These are phyloP conservation scores for Epithemia pelagica DNA, from an alignment of 108 stramenopile species.

Conservation along the genomic window DNA sequence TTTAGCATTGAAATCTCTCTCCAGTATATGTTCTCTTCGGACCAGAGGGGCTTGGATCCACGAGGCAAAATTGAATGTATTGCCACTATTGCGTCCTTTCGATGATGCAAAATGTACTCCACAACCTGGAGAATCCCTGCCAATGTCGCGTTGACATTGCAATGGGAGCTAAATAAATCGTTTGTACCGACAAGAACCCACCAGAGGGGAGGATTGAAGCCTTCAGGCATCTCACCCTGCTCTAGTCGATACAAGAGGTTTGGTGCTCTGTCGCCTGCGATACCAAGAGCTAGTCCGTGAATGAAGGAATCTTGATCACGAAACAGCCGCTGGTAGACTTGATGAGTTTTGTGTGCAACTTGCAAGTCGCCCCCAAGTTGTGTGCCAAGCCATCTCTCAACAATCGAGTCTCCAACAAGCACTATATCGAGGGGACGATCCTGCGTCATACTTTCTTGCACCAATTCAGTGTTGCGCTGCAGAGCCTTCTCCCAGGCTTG, in stretches of 20 bases:
- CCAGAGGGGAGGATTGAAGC: slow-evolving; percentile 78
- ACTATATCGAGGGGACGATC: slow-evolving; percentile 11
- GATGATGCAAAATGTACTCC: slow-evolving; percentile 59
- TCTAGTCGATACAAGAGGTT: slow-evolving; percentile 36
- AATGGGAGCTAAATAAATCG: slow-evolving; percentile 67
- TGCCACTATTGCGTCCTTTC: slow-evolving; percentile 69
- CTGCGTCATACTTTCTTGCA: background rate
- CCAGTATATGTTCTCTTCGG: background rate
- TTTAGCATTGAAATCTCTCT: slow-evolving; percentile 10
- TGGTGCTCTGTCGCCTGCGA: slow-evolving; percentile 69
- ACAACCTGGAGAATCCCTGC: slow-evolving; percentile 71
- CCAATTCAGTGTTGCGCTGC: slow-evolving; percentile 5
- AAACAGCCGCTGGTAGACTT: background rate
- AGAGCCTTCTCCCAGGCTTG: background rate
- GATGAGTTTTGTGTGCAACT: background rate
- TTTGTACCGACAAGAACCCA: slow-evolving; percentile 81
- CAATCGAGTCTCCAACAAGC: slow-evolving; percentile 26
- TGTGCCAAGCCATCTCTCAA: slow-evolving; percentile 18
- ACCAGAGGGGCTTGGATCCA: slow-evolving; percentile 14
- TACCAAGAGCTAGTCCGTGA: slow-evolving; percentile 37
- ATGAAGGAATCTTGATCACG: background rate
- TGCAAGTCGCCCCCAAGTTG: background rate
- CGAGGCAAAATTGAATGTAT: slow-evolving; percentile 71
- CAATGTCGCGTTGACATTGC: slow-evolving; percentile 76
- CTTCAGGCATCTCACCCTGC: slow-evolving; percentile 51